Base-by-base conservation (phyloP, 495 filamentous ascomycete species). In the Lepidopterella palustris region DNA sequence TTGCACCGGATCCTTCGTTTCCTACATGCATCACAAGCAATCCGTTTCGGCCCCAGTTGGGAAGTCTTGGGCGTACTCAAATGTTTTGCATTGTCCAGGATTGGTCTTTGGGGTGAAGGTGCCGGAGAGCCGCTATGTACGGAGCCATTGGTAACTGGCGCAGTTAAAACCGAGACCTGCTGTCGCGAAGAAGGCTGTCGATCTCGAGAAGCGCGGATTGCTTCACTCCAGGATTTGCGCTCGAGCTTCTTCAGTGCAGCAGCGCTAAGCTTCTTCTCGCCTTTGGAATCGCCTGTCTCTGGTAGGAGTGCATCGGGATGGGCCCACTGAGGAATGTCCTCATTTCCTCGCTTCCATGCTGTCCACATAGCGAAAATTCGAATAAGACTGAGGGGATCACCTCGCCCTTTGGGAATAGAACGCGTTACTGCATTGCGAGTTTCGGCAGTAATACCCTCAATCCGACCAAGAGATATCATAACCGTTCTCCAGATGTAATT, bases 331-430 rank as follows among this genome's bases (percentile, higher is more conserved):
- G 87, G 82, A 25, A 86, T 80, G 51, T 73, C 74, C 63, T 88
- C 86, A 61, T 86, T 84, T 3, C 86, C 86, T 52, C 84, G 84
- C 65, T 89, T 89, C 85, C 85, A 88, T 23, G 84, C 79, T 39
- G 80, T 80, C 87, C 87, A 89, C 21, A 86, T 77, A 2, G 84
- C 86, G 61, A 89, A 88, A 24, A 60, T 79, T 55, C 82, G 80
- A 55, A 83, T 77, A 39, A 81, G 72, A 11, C 82, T 79, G 3
- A 88, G 67, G 9, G 86, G 84, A 42, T 89, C 84, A 27, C 80
- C 81, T 49, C 78, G 70, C 23, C 77, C 77, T 69, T 84, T 82
- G 0, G 86, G 86, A 28, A 89, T 87, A 3, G 84, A 85, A 25
- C 79, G 76, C 53, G 76, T 79, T 29, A 89, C 82, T 9, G 82